These are phyloP conservation scores for Phylloporus scabripes DNA, from an alignment of 768 basidiomycete genomes.

Conservation along the genomic window DNA sequence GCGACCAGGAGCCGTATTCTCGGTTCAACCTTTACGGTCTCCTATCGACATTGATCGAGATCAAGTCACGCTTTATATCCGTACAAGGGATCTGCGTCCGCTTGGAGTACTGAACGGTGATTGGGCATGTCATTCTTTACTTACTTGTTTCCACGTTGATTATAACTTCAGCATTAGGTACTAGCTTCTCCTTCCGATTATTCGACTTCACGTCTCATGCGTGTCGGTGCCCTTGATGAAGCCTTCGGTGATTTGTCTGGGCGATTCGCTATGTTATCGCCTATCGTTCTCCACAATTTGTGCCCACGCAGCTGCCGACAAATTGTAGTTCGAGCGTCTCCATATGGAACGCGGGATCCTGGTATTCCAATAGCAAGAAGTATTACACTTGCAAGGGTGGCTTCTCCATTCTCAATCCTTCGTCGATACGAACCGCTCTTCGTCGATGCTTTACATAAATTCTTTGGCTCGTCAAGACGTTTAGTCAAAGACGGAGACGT, in stretches of 20 bases:
- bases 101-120: conserved; percentile 69
- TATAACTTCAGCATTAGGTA: conserved; percentile 36
- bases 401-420: conserved; percentile 65
- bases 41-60: conserved; percentile 37
- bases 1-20: conserved; percentile 19
- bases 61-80: conserved; percentile 55
- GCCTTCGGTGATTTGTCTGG: conserved; percentile 33
- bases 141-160: not conserved
- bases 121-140: conserved; percentile 50
- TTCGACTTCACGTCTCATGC: conserved; percentile 46
- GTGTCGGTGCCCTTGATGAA: conserved; percentile 49
- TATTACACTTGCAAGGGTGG: conserved; percentile 75
- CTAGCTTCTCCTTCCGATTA: conserved; percentile 38
- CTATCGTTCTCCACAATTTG: conserved; percentile 52
- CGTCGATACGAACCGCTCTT: conserved; percentile 59
- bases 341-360: conserved; percentile 55
- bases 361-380: conserved; percentile 62
- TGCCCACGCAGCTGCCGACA: conserved; percentile 24
- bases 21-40: conserved; percentile 28
- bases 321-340: conserved; percentile 45
- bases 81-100: conserved; percentile 56
- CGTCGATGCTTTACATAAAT: conserved; percentile 52
- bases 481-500: conserved; percentile 73
- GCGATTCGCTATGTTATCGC: conserved; percentile 35
- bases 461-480: conserved; percentile 51